Conservation (phyloP, 768 basidiomycete species). For the Leccinum aurantiacum region DNA sequence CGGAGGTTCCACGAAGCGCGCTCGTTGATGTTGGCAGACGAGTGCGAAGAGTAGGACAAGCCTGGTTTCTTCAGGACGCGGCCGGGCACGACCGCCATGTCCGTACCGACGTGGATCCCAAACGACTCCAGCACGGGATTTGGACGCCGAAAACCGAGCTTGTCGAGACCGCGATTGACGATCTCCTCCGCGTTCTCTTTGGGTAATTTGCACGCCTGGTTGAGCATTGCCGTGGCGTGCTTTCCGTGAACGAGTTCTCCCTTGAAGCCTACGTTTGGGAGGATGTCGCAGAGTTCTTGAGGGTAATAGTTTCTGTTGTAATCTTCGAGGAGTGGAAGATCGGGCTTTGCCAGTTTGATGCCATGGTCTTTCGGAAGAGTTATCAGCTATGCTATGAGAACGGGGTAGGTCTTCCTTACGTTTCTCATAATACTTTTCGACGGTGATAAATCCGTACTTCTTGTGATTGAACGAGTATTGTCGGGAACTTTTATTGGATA, state of each 20-base stretch:
- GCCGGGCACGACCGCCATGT: slow-evolving; percentile 56
- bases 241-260: slow-evolving; percentile 48
- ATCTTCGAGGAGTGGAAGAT: slow-evolving; percentile 42
- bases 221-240: slow-evolving; percentile 50
- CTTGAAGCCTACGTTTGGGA: slow-evolving; percentile 38
- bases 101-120: slow-evolving; percentile 41
- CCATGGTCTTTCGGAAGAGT: slow-evolving; percentile 36
- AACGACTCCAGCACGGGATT: slow-evolving; percentile 40
- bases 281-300: slow-evolving; percentile 48
- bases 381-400: background rate
- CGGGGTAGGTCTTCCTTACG: slow-evolving; percentile 31
- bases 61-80: slow-evolving; percentile 48
- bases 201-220: slow-evolving; percentile 45
- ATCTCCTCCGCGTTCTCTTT: slow-evolving; percentile 47
- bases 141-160: slow-evolving; percentile 41
- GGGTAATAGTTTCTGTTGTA: slow-evolving; percentile 39
- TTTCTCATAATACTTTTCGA: slow-evolving; percentile 44
- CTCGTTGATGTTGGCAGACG: slow-evolving; percentile 33
- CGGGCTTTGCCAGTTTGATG: slow-evolving; percentile 35
- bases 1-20: slow-evolving; percentile 54
- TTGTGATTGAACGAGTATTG: slow-evolving; percentile 42
- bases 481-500: slow-evolving; percentile 40
- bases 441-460: slow-evolving; percentile 37
- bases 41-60: slow-evolving; percentile 39
- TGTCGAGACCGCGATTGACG: slow-evolving; percentile 38